Evolutionary conservation across 352 stramenopile genomes (phyloP), one percentile per base, ranked within the genome.

Genomic region (Nothophytophthora sp.): DNA sequence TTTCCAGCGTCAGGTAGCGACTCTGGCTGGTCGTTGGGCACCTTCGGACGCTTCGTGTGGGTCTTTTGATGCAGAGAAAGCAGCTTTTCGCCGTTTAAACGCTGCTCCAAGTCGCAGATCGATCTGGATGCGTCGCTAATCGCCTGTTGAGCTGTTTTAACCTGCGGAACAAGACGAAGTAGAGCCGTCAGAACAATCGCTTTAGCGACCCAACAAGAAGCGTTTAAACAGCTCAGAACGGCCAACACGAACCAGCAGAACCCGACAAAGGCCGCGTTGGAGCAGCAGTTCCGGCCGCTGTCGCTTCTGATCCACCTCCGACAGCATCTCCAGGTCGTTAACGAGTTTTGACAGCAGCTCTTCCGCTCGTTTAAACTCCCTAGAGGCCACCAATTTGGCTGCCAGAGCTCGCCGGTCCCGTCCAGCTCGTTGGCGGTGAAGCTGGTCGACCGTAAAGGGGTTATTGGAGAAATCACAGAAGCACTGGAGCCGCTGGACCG

Each of bases 381-480:
- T 7, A 16, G 63, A 33, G 11, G 67, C 40, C 16, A 88, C 55
- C n/a, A 58, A 40, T 39, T 61, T 50, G n/a, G 58, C 43, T 1
- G 76, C 73, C 22, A 56, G 28, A 16, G 53, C 63, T 23, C 62
- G 53, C 3, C 56, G 43, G 13, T 47, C 34, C 46, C 60, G 55
- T 2, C 47, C 38, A 6, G 63, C 16, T 13, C 52, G 41, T 8
- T 50, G 34, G 11, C 37, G 44, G 12, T 51, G 24, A 18, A 55
- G 23, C 22, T 72, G 50, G 43, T 56, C 38, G 23, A 47, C 36
- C 13, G 55, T 55, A 38, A 91, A 89, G 20, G 73, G 75, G 37
- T 91, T 91, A 47, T 85, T 88, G 15, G 73, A 86, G 35, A 82
- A 63, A 19, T 88, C 76, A 23, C 74, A 67, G 37, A 70, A 82